Percentiles rank a stretch among this genome's conserved stretches.
Evolutionary conservation across 257 asterid genomes (phyloP).

Genomic region (Nicotiana benthamiana): DNA sequence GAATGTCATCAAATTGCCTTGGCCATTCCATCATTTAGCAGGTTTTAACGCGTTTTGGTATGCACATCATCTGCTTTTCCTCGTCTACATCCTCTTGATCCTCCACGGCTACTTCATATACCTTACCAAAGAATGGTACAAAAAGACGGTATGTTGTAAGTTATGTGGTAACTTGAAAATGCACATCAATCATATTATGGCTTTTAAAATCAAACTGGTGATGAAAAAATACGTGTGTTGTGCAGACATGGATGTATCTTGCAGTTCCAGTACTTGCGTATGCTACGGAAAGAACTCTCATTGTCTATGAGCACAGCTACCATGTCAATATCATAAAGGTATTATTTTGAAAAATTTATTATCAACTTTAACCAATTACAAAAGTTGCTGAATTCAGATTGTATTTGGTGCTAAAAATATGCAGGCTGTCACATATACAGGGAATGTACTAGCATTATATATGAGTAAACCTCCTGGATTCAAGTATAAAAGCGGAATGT

Average conservation of each 20-base stretch:
- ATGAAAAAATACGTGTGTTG: background rate
- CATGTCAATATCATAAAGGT: slow-evolving; percentile 65
- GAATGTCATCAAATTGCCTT: slow-evolving; percentile 56
- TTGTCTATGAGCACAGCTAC: slow-evolving; percentile 47
- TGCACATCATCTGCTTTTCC: slow-evolving; percentile 69
- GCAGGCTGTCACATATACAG: slow-evolving; percentile 85
- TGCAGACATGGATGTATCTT: slow-evolving; percentile 91
- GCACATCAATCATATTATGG: background rate
- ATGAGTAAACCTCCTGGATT: slow-evolving; percentile 76
- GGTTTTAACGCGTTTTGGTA: slow-evolving; percentile 95
- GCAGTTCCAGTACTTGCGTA: slow-evolving; percentile 53
- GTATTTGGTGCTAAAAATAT: background rate
- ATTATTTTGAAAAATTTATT: background rate
- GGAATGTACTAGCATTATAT: slow-evolving; percentile 79
- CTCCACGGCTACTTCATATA: slow-evolving; percentile 66
- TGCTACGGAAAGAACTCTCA: slow-evolving; percentile 53
- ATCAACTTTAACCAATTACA: background rate
- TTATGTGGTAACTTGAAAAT: background rate
- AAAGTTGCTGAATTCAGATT: background rate
- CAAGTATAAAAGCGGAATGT: slow-evolving; percentile 95
- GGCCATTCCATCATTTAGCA: slow-evolving; percentile 56
- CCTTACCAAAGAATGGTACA: slow-evolving; percentile 59
- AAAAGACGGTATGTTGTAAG: slow-evolving; percentile 50
- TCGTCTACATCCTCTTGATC: slow-evolving; percentile 64
- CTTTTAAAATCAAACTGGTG: background rate